A percentile compares a stretch with the other conserved stretches of the same genome.
These are phyloP conservation scores for Phytopythium aichiense DNA, from an alignment of 352 stramenopile species.

Conservation along the genomic window DNA sequence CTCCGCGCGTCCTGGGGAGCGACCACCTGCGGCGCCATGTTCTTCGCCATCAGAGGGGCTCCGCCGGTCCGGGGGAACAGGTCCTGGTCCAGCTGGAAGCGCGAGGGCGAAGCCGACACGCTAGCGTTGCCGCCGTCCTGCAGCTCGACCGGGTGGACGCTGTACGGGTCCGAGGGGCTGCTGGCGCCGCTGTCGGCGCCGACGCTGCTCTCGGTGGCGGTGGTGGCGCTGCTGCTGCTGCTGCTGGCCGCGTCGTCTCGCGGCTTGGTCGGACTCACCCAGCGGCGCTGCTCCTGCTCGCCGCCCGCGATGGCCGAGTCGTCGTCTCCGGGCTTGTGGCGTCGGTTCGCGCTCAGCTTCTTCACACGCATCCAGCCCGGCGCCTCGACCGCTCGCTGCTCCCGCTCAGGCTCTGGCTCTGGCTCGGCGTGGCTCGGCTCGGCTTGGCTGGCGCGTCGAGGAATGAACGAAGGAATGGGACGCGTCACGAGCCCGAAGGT, in stretches of 20 bases:
- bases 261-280: slow-evolving; percentile 38
- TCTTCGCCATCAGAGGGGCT: background rate
- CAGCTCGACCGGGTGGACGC: slow-evolving; percentile 20
- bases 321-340: slow-evolving; percentile 62
- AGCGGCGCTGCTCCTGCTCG: slow-evolving; percentile 32
- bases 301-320: slow-evolving; percentile 21
- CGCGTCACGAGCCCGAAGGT: background rate
- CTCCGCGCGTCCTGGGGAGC: slow-evolving; percentile 9
- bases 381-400: background rate
- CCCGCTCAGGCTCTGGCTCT: background rate
- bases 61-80: background rate
- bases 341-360: slow-evolving; percentile 64
- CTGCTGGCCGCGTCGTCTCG: slow-evolving; percentile 5
- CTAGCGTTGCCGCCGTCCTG: background rate
- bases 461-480: background rate
- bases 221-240: background rate
- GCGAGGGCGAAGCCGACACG: slow-evolving; percentile 7
- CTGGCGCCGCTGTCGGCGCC: slow-evolving; percentile 26
- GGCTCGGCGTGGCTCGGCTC: background rate
- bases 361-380: slow-evolving; percentile 61
- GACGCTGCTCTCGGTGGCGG: background rate
- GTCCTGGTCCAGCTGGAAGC: slow-evolving; percentile 12
- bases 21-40: slow-evolving; percentile 4
- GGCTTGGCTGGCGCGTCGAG: too few relatives aligned
- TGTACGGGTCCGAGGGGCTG: slow-evolving; percentile 42